phyloP scores from a whole-genome alignment of 129 eudicot genomes.

The Tagetes patula region DNA sequence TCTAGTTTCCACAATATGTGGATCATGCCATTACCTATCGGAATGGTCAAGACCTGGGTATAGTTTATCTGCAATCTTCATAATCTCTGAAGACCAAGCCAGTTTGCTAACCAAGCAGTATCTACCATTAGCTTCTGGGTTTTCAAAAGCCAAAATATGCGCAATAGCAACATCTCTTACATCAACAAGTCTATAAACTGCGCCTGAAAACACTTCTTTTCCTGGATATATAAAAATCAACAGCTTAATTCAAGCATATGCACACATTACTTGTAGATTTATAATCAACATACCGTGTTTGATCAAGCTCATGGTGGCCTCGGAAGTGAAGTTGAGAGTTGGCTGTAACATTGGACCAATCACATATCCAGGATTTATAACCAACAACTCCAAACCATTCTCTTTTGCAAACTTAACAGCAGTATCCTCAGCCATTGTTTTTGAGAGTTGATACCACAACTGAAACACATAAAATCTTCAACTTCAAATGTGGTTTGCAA shows the following conservation, averaged over 20 bases:
- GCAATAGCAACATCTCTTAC: slow-evolving; percentile 55
- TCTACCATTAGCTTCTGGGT: slow-evolving; percentile 48
- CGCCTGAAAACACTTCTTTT: slow-evolving; percentile 19
- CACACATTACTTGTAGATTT: background rate
- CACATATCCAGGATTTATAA: slow-evolving; percentile 28
- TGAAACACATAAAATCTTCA: slow-evolving; percentile 3
- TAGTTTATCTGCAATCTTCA: slow-evolving; percentile 35
- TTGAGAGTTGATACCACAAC: slow-evolving; percentile 40
- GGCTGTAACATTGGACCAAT: slow-evolving; percentile 50
- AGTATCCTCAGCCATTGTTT: slow-evolving; percentile 47
- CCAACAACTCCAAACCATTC: slow-evolving; percentile 41
- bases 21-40: slow-evolving; percentile 29
- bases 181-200: slow-evolving; percentile 40
- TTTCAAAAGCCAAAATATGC: slow-evolving; percentile 54
- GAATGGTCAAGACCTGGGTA: slow-evolving; percentile 43
- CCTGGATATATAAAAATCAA: slow-evolving; percentile 32
- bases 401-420: slow-evolving; percentile 46
- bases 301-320: slow-evolving; percentile 23
- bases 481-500: background rate
- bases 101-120: slow-evolving; percentile 39
- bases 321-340: slow-evolving; percentile 35
- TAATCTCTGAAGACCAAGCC: slow-evolving; percentile 23
- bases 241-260: slow-evolving; percentile 9
- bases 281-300: slow-evolving; percentile 15
- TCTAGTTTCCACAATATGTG: background rate